phyloP scores from a whole-genome alignment of 768 basidiomycete species.

The Hypsizygus marmoreus region DNA sequence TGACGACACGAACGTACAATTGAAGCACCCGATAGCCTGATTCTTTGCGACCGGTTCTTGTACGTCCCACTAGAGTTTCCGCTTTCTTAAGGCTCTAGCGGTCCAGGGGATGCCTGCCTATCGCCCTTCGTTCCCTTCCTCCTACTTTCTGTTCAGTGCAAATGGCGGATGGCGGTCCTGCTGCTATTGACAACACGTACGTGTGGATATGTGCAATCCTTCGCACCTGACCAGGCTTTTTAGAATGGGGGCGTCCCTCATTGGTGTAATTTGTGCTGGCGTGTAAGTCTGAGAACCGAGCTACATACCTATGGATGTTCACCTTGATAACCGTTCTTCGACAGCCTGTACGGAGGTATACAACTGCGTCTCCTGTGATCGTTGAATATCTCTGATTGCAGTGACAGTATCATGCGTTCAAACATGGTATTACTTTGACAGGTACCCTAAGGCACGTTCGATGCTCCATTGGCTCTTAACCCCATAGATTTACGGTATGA shows the following conservation, averaged over 20 bases:
- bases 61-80: conserved; percentile 17
- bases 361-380: neutral
- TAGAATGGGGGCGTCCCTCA: conserved; percentile 53
- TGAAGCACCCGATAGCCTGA: conserved; percentile 1
- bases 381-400: conserved; percentile 3
- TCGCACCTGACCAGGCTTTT: neutral
- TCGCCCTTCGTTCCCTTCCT: conserved; percentile 16
- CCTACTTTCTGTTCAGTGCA: conserved; percentile 1
- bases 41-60: conserved; percentile 20
- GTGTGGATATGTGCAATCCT: too few species aligned
- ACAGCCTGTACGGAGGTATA: conserved; percentile 58
- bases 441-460: conserved; percentile 40
- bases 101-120: conserved; percentile 15
- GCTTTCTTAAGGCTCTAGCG: conserved; percentile 28
- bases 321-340: conserved; percentile 1
- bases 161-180: conserved; percentile 19
- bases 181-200: conserved; percentile 39
- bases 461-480: neutral
- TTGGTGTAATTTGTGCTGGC: conserved; percentile 50
- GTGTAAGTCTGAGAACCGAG: conserved; percentile 32
- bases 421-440: conserved; percentile 56
- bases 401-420: conserved; percentile 54
- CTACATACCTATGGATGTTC: neutral
- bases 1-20: conserved; percentile 19
- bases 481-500: conserved; percentile 6